A percentile compares a stretch with the other conserved stretches of the same genome.
Evolutionary conservation across 2,329 filamentous ascomycete genomes (phyloP).

Genomic region (Phialemonium atrogriseum): DNA sequence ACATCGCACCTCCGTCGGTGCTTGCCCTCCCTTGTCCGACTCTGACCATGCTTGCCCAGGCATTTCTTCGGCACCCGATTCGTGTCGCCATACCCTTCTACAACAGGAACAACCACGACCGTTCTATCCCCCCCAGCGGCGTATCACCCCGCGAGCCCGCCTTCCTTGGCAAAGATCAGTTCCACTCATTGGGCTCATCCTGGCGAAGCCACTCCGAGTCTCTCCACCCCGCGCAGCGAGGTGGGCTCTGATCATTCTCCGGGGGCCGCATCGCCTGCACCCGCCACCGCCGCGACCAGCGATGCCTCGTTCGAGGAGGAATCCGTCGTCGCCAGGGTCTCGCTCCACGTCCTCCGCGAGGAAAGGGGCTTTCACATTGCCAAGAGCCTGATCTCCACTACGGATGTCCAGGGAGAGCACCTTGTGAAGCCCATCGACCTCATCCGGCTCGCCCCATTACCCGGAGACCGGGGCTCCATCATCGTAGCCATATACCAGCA

Average conservation of each 20-base stretch:
- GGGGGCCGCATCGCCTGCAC: constrained; percentile 23
- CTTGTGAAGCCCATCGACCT: constrained; percentile 77
- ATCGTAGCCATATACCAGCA: constrained; percentile 75
- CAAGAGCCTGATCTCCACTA: constrained; percentile 60
- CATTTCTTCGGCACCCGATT: constrained; percentile 59
- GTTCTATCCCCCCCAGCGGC: constrained; percentile 14
- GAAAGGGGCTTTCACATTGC: constrained; percentile 83
- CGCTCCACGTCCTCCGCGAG: constrained; percentile 71
- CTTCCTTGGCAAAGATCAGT: constrained; percentile 31
- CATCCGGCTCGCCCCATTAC: constrained; percentile 58
- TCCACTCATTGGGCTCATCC: constrained; percentile 34
- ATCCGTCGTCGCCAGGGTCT: constrained; percentile 72
- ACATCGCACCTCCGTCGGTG: not conserved
- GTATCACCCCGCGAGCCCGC: constrained; percentile 33
- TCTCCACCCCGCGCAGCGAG: constrained; percentile 29
- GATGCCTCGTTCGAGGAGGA: constrained; percentile 51
- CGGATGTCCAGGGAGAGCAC: constrained; percentile 65
- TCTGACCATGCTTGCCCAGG: constrained; percentile 29
- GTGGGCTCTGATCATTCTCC: constrained; percentile 29
- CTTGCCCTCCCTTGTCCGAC: constrained; percentile 1
- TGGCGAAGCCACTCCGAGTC: constrained; percentile 25
- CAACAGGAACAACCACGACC: constrained; percentile 27
- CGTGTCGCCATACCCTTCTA: constrained; percentile 39
- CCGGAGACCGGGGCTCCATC: constrained; percentile 62
- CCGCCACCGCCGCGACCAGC: constrained; percentile 24